Base-by-base conservation (phyloP, 768 basidiomycete species). In the Jaapia argillacea region DNA sequence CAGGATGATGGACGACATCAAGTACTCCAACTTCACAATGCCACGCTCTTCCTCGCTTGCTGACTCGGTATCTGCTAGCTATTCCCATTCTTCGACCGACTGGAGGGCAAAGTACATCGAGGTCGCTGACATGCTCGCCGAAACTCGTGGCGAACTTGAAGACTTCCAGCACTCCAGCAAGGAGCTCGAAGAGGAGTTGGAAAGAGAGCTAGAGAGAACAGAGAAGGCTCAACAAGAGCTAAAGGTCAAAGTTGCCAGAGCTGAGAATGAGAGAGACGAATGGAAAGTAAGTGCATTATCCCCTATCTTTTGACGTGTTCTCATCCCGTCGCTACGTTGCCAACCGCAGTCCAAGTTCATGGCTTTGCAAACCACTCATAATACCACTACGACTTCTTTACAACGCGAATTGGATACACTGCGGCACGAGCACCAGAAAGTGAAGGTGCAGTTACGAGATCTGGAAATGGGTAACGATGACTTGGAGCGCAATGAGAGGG, bases 401-500 rank as follows among this genome's bases (percentile, higher is more conserved):
- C 94, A 98, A 61, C 82, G 87, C 45, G 88, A 97, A 62, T 70
- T 93, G 36, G 91, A 94, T 54, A 77, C 75, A 44, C 70, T 87
- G 27, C 75, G 89, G 45, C 79, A 85, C 55, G 79, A 83, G 47
- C 72, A 81, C 49, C 83, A 84, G 56, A 68, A 69, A 40, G 61
- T 75, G 48, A 85, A 85, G 62, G 66, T 84, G 18, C 80, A 85
- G 56, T 65, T 91, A 14, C 77, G 87, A 18, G 89, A 97, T 60
- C 69, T 96, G 24, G 94, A 98, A 64, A 85, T 98, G 79, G 94
- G 94, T 38, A 97, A 96, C 55, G 96, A 99, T 55, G 93, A 98
- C 64, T 70, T 99, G 45, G 96, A 98, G 59, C 74, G 92, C 49
- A 93, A 85, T 60, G 94, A 97, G 58, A 78, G 96, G 23, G 86